Conservation (phyloP, 331 rosid genomes). For the Saraca asoca region DNA sequence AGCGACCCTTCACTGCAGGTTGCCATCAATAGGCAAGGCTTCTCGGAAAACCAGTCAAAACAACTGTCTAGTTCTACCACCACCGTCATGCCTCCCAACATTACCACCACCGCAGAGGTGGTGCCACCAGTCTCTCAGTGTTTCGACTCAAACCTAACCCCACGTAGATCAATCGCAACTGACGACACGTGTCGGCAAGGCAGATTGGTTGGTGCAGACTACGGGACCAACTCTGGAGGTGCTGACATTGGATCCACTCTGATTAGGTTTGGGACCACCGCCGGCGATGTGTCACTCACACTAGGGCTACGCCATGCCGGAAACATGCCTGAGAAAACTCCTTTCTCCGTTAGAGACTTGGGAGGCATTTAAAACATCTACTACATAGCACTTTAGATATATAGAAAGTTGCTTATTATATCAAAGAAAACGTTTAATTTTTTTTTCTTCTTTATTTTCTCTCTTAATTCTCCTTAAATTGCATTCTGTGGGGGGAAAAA, state of each 20-base stretch:
- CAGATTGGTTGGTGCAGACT: slow-evolving; percentile 47
- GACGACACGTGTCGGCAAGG: slow-evolving; percentile 67
- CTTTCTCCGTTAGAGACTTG: slow-evolving; percentile 80
- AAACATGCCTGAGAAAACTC: slow-evolving; percentile 62
- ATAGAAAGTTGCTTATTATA: slow-evolving; percentile 38
- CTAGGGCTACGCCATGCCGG: slow-evolving; percentile 97
- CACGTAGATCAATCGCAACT: slow-evolving; percentile 26
- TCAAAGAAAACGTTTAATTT: background rate
- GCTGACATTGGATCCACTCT: slow-evolving; percentile 63
- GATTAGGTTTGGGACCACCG: slow-evolving; percentile 80
- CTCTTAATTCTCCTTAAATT: slow-evolving; percentile 12
- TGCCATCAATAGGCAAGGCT: slow-evolving; percentile 59
- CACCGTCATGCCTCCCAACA: background rate
- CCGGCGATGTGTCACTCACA: slow-evolving; percentile 96
- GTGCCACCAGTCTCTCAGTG: slow-evolving; percentile 43
- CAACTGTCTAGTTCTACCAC: slow-evolving; percentile 26
- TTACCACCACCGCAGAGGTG: slow-evolving; percentile 46
- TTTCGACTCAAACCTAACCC: slow-evolving; percentile 40
- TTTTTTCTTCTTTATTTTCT: slow-evolving; percentile 6
- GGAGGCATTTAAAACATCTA: slow-evolving; percentile 51
- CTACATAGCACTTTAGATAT: slow-evolving; percentile 7
- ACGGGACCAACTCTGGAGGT: slow-evolving; percentile 59
- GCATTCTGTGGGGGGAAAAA: slow-evolving; percentile 42
- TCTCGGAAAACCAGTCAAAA: slow-evolving; percentile 67
- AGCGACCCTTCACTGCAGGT: slow-evolving; percentile 72